Conservation (phyloP, 176 grass and related monocot genomes). For the Bromus sterilis region DNA sequence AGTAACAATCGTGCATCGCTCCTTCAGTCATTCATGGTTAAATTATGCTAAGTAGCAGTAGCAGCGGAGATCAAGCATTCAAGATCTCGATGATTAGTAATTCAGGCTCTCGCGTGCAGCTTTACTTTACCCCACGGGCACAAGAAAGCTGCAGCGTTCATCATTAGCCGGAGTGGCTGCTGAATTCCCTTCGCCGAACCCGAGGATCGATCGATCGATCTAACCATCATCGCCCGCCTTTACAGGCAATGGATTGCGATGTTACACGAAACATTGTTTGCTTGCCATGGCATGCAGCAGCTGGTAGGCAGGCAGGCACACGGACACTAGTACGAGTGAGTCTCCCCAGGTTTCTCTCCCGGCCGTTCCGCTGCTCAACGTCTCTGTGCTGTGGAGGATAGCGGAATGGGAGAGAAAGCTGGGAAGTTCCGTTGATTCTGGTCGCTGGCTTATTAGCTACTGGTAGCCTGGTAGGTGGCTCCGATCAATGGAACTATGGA, state of each 20-base stretch:
- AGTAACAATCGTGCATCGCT: not conserved
- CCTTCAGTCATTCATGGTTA: not conserved
- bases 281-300: not conserved
- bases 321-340: no score
- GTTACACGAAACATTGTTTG: not conserved
- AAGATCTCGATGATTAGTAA: conserved; percentile 27
- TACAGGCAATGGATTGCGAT: conserved; percentile 12
- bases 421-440: not conserved
- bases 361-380: not conserved
- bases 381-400: not conserved
- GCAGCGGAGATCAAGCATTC: not conserved
- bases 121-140: conserved; percentile 20
- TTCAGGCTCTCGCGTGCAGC: not conserved
- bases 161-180: conserved; percentile 22
- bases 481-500: not conserved
- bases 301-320: not conserved
- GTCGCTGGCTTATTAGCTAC: not conserved
- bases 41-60: not conserved
- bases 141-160: conserved; percentile 13
- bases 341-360: no score
- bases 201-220: not conserved
- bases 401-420: not conserved
- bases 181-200: conserved; percentile 9
- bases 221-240: not conserved
- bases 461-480: not conserved